These are phyloP conservation scores for Podila horticola DNA, from an alignment of 192 early-diverging fungal genomes.

Conservation along the genomic window DNA sequence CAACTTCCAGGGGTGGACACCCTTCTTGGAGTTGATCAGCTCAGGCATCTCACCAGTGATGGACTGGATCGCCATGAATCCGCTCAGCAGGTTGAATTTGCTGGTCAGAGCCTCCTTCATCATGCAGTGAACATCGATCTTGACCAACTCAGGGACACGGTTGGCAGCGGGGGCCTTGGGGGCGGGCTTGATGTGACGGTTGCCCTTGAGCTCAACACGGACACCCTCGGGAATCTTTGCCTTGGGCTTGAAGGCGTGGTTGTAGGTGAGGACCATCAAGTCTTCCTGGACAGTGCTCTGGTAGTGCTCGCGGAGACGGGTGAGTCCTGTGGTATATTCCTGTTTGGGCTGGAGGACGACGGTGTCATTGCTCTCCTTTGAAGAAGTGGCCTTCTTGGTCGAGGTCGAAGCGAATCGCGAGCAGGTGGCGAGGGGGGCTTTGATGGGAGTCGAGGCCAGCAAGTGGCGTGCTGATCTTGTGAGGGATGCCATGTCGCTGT, in stretches of 20 bases:
- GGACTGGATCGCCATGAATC: constrained; percentile 90
- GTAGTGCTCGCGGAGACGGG: constrained; percentile 62
- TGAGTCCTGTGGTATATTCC: constrained; percentile 37
- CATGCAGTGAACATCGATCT: constrained; percentile 88
- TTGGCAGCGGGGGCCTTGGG: constrained; percentile 67
- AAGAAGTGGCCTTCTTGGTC: constrained; percentile 9
- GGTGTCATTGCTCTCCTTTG: constrained; percentile 5
- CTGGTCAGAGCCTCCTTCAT: constrained; percentile 86
- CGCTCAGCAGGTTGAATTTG: constrained; percentile 90
- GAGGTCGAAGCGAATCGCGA: constrained; percentile 7
- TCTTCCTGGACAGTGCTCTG: constrained; percentile 59
- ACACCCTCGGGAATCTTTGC: constrained; percentile 47
- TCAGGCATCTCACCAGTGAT: constrained; percentile 87
- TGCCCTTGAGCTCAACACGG: constrained; percentile 52
- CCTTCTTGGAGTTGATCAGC: constrained; percentile 81
- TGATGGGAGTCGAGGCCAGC: neutral
- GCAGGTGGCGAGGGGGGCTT: neutral
- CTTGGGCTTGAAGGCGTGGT: constrained; percentile 55
- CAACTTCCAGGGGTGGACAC: constrained; percentile 88
- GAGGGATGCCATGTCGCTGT: constrained; percentile 1
- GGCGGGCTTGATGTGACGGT: constrained; percentile 63
- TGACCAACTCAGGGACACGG: constrained; percentile 73
- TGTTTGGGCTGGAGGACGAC: constrained; percentile 10
- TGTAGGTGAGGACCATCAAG: constrained; percentile 64
- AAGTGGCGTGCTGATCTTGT: constrained; percentile 6